Conservation (phyloP, 345 rosid genomes). For the Pistacia integerrima region DNA sequence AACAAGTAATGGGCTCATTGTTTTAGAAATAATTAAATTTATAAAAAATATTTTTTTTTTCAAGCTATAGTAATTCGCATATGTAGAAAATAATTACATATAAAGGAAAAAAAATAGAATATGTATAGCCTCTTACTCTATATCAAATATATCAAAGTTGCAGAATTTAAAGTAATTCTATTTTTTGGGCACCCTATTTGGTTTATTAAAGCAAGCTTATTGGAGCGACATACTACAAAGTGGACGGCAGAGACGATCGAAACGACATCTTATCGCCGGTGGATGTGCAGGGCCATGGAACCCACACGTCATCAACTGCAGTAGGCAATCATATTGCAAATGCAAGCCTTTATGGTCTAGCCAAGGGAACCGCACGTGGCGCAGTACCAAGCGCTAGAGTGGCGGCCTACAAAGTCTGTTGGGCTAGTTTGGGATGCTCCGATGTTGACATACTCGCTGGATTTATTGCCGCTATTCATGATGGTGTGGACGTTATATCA, state of each 20-base stretch:
- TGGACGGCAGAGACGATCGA: conserved; percentile 53
- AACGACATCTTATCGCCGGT: conserved; percentile 65
- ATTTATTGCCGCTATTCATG: conserved; percentile 72
- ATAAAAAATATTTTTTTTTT: too few species aligned
- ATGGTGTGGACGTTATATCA: conserved; percentile 82
- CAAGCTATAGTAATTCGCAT: too few species aligned
- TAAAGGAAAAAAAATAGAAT: too few species aligned
- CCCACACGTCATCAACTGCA: conserved; percentile 82
- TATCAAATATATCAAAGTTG: background rate
- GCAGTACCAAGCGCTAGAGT: conserved; percentile 79
- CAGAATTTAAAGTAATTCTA: background rate
- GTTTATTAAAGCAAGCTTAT: conserved; percentile 60
- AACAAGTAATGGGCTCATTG: conserved; percentile 55
- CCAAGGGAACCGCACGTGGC: conserved; percentile 73
- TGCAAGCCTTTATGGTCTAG: conserved; percentile 72
- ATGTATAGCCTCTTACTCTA: too few species aligned
- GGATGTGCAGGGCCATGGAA: conserved; percentile 82
- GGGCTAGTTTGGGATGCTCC: conserved; percentile 70
- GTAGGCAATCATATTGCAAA: conserved; percentile 57
- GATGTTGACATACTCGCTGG: conserved; percentile 89
- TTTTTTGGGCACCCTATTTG: background rate
- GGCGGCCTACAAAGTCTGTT: conserved; percentile 85
- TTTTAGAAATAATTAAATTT: background rate
- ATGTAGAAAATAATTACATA: too few species aligned
- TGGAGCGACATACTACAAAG: conserved; percentile 85